phyloP scores from a whole-genome alignment of 192 early-diverging fungal genomes.

The Umbelopsis vinacea region DNA sequence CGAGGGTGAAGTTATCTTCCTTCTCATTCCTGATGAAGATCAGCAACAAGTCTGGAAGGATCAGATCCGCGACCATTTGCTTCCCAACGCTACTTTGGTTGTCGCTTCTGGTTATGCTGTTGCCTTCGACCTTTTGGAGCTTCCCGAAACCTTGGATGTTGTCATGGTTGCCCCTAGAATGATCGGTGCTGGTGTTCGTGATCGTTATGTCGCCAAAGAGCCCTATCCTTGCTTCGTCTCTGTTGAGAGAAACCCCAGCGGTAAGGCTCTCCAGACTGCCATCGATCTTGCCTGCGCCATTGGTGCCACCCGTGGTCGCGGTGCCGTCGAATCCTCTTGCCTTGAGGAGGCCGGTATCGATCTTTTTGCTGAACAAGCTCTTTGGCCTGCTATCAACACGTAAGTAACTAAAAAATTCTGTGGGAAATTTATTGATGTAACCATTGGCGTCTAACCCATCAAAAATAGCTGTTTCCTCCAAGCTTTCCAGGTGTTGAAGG shows the following conservation, averaged over 20 bases:
- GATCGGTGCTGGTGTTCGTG: slow-evolving; percentile 33
- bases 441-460: neutral
- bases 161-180: slow-evolving; percentile 32
- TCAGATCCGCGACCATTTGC: slow-evolving; percentile 17
- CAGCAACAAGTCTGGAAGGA: slow-evolving; percentile 27
- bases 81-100: slow-evolving; percentile 20
- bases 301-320: slow-evolving; percentile 26
- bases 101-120: slow-evolving; percentile 29
- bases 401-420: neutral
- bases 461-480: slow-evolving; percentile 21
- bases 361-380: slow-evolving; percentile 27
- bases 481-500: slow-evolving; percentile 26
- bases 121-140: slow-evolving; percentile 27
- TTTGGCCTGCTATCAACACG: slow-evolving; percentile 30
- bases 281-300: slow-evolving; percentile 13
- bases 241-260: slow-evolving; percentile 16
- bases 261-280: slow-evolving; percentile 7
- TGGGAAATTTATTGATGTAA: too few relatives aligned
- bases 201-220: slow-evolving; percentile 26
- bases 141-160: slow-evolving; percentile 25
- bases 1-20: slow-evolving; percentile 20
- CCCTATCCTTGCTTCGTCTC: slow-evolving; percentile 30
- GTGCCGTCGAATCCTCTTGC: slow-evolving; percentile 21
- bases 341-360: slow-evolving; percentile 27
- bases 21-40: slow-evolving; percentile 29